Evolutionary conservation across 371 early-diverging fungal species (phyloP).

Genomic region (Mucor sp.): DNA sequence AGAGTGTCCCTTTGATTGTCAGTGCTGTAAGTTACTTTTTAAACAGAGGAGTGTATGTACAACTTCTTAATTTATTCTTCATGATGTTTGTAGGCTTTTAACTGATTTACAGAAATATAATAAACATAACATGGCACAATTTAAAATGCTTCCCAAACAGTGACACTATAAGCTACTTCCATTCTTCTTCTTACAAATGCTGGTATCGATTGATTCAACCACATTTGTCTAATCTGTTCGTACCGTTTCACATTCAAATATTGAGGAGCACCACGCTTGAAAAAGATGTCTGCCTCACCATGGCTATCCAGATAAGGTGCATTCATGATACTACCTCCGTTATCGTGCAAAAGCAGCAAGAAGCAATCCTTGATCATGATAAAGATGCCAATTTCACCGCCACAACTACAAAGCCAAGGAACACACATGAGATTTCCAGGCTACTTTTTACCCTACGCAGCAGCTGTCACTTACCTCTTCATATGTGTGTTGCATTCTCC

Average conservation of each 20-base stretch:
- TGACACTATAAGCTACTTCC: slow-evolving; percentile 54
- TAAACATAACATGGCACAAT: too few relatives aligned
- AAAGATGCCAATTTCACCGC: slow-evolving; percentile 90
- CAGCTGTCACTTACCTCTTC: slow-evolving; percentile 53
- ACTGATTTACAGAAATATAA: neutral
- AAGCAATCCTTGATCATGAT: slow-evolving; percentile 85
- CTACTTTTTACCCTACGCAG: neutral
- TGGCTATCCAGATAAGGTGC: slow-evolving; percentile 95
- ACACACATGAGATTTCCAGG: neutral
- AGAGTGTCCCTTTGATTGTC: slow-evolving; percentile 52
- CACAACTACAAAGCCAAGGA: slow-evolving; percentile 66
- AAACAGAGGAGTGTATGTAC: neutral
- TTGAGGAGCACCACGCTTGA: slow-evolving; percentile 85
- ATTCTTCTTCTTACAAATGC: slow-evolving; percentile 87
- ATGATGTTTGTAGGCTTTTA: slow-evolving; percentile 3
- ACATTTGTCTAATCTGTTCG: slow-evolving; percentile 84
- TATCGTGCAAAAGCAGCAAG: slow-evolving; percentile 74
- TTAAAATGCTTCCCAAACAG: slow-evolving; percentile 40
- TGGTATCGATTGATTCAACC: slow-evolving; percentile 85
- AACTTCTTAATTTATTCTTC: neutral
- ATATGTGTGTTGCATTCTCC: slow-evolving; percentile 95
- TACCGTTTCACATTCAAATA: slow-evolving; percentile 85
- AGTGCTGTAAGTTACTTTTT: slow-evolving; percentile 42
- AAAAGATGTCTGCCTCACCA: slow-evolving; percentile 77
- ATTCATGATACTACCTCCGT: slow-evolving; percentile 82